Evolutionary conservation across 2,329 filamentous ascomycete genomes (phyloP), one percentile per base, ranked within the genome.

Genomic region (Penicillium hesseltinei): DNA sequence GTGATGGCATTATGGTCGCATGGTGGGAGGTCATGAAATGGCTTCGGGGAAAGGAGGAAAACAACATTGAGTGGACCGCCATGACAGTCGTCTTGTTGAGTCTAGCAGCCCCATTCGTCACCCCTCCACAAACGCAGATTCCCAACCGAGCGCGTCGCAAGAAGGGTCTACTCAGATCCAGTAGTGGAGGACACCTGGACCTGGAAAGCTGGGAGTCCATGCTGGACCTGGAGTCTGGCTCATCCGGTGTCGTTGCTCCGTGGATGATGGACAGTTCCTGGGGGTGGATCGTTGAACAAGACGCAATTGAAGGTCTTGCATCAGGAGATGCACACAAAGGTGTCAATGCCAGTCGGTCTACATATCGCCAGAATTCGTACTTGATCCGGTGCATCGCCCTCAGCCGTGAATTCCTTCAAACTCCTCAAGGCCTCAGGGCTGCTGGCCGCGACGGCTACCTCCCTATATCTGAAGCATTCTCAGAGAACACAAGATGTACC

Each of bases 11-110:
- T 10, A 75, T 90, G 56, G 81, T 86, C 10, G 85, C 83, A 2
- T 92, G 89, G 88, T 89, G 89, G 82, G 87, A 90, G 68, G 81
- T 84, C 21, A 82, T 89, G 74, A 84, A 85, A 60, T 93, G 89
- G 89, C 77, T 90, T 40, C 76, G 77, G 39, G 62, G 74, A 11
- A 80, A 81, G 55, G 77, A 80, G 4, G 74, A 79, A 15, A 72
- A 74, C 4, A 81, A 88, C 60, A 56, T 77, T 1, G 90, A 92
- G 71, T 92, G 89, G 89, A 88, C 87, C 4, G 84, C 86, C 2
- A 71, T 89, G 46, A 79, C 85, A 3, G 80, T 89, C 10, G 78
- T 88, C 10, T 72, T 92, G 3, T 81, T 91, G 45, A 78, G 84
- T 4, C 80, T 89, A 57, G 88, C 85, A 51, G 73, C 91, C 17